Evolutionary conservation across 2,329 filamentous ascomycete genomes (phyloP), one percentile per base, ranked within the genome.

Genomic region (Fusarium robinianum): DNA sequence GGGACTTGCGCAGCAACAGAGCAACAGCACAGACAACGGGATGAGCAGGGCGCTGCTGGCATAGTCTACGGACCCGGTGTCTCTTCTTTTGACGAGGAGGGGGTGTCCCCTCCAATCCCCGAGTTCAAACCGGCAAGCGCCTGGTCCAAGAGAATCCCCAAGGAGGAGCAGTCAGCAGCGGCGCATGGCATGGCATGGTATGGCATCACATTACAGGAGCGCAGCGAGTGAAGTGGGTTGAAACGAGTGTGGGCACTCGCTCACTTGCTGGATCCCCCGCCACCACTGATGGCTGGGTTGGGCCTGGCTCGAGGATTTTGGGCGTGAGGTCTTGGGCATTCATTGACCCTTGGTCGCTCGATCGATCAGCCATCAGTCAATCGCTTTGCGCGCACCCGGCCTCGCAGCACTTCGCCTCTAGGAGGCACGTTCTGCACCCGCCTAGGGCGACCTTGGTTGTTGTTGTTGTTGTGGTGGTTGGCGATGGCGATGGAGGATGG

Each of bases 221-320:
- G 31, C 33, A 49, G 35, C 39, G 35, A 44, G 38, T 46, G 41
- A 58, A 50, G 46, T 48, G 37, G 34, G 45, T 51, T 51, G 46
- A 56, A 58, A 57, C 49, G 42, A 58, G 53, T 54, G 57, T 61
- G 57, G 55, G 47, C 46, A 54, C 46, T 55, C 43, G 30, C 46
- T 46, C 41, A 25, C 12, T 38, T 18, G 32, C 41, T 43, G 31
- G 49, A 41, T 40, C 33, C 27, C 10, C 33, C 33, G n/a, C 44
- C 34, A 25, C 42, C 38, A 44, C 31, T 36, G 27, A 25, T 30
- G 22, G 41, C 41, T 26, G 25, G 41, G 32, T 25, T 23, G n/a
- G n/a, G n/a, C n/a, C n/a, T n/a, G n/a, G n/a, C n/a, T 35, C 30
- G 27, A 41, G 47, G 44, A 44, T 24, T 37, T 46, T 42, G 24